Base-by-base conservation (phyloP, 78 protist genomes). In the Speleostelium caveatum region DNA sequence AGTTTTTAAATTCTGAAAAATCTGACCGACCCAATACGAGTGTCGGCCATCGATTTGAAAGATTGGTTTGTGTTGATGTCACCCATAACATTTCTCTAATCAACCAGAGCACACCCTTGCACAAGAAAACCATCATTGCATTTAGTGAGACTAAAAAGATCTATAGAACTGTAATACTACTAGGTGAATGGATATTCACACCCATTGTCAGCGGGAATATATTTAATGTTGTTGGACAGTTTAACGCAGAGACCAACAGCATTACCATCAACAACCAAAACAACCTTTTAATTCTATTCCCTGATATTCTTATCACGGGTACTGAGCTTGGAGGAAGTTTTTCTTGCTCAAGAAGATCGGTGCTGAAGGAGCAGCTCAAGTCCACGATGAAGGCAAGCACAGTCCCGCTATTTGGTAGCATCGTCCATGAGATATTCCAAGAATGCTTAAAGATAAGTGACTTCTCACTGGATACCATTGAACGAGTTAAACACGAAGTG, bases 391-490 rank as follows among this genome's bases (percentile, higher is more conserved):
- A 65, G 0, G n/a, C 49, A 26, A 26, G 51, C 6, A 59, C 72
- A 6, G 61, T 83, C 0, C 91, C 91, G 39, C 22, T 83, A 22
- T 83, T 55, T 42, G 91, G 91, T 32, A 45, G 63, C 1, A 83
- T 83, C 21, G 79, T 83, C 10, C 91, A 83, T 69, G 91, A 83
- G 45, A 69, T 83, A 55, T 83, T 69, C 39, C 91, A 83, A 59
- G 58, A 59, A 42, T 83, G 91, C 32, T 32, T 83, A 21, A 38
- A 14, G 22, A 26, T 17, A 21, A 83, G 60, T 60, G 12, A 30
- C 32, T 83, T 83, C 0, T 5, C 32, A 2, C 28, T 42, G 49
- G 49, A 32, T 36, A 71, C 53, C 24, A 83, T 83, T 12, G 55
- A 69, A 6, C 1, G 51, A 19, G 56, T 60, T 30, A 83, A 83